Evolutionary conservation across 305 asterid genomes (phyloP).

Genomic region (Solanum hybrid): DNA sequence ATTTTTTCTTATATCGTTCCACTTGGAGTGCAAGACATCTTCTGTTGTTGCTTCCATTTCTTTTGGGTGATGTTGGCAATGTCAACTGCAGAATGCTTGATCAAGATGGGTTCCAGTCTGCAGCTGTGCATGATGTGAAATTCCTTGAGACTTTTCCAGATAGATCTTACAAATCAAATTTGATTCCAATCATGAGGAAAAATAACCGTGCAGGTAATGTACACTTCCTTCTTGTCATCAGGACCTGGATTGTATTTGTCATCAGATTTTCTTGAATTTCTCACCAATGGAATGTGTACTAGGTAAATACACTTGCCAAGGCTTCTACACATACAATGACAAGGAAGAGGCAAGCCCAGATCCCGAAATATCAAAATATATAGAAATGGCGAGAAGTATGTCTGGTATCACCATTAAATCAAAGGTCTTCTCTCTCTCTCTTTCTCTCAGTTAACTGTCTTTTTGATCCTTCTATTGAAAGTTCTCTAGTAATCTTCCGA

Average conservation of each 20-base stretch:
- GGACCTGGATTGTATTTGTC: not conserved
- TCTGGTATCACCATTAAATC: slow-evolving; percentile 71
- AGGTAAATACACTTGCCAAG: slow-evolving; percentile 83
- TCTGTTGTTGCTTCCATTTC: not conserved
- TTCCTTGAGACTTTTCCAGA: slow-evolving; percentile 77
- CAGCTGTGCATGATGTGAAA: slow-evolving; percentile 70
- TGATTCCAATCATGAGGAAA: slow-evolving; percentile 84
- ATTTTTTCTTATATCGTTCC: not conserved
- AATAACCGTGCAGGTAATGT: slow-evolving; percentile 65
- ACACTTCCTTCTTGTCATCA: not conserved
- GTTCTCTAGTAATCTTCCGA: not conserved
- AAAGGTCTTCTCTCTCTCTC: slow-evolving; percentile 37
- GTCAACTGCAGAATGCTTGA: slow-evolving; percentile 59
- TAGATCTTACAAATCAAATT: slow-evolving; percentile 75
- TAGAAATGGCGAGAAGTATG: slow-evolving; percentile 66
- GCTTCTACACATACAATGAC: slow-evolving; percentile 70
- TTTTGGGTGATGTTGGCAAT: not conserved
- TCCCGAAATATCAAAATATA: slow-evolving; percentile 67
- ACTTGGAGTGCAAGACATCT: not conserved
- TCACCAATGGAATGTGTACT: slow-evolving; percentile 2
- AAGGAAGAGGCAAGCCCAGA: slow-evolving; percentile 91
- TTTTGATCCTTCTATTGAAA: not conserved
- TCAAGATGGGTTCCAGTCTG: slow-evolving; percentile 94
- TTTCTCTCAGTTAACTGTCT: not conserved
- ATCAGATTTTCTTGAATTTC: not conserved